Conservation (phyloP, 2,329 filamentous ascomycete genomes). For the Septoria linicola region DNA sequence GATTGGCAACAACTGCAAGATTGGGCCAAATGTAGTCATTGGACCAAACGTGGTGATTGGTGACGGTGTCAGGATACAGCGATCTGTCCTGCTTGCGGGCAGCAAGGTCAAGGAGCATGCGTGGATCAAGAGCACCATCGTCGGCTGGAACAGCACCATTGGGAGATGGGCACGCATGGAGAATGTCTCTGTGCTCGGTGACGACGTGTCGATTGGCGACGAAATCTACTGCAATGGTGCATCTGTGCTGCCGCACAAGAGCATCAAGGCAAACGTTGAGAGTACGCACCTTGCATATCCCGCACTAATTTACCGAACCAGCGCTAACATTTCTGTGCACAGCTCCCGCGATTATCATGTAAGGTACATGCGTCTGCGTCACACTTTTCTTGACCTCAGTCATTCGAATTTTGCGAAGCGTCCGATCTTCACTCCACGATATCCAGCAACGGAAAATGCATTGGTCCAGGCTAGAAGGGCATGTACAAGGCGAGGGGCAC, state of each 20-base stretch:
- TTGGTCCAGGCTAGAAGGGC: constrained; percentile 2
- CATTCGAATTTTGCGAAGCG: constrained; percentile 8
- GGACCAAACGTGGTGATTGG: constrained; percentile 89
- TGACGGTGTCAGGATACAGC: constrained; percentile 89
- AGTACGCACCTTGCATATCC: constrained; percentile 47
- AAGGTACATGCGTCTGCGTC: constrained; percentile 6
- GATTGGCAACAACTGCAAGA: constrained; percentile 97
- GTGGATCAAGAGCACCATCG: constrained; percentile 98
- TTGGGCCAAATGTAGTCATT: constrained; percentile 95
- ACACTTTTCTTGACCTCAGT: background rate
- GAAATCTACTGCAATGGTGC: constrained; percentile 95
- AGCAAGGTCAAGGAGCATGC: constrained; percentile 98
- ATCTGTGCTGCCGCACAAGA: constrained; percentile 94
- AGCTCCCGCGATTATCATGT: constrained; percentile 32
- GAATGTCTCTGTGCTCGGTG: constrained; percentile 96
- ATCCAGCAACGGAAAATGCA: constrained; percentile 12
- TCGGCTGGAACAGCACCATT: constrained; percentile 96
- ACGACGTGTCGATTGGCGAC: constrained; percentile 96
- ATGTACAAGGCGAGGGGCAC: constrained; percentile 10
- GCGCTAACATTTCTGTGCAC: constrained; percentile 13
- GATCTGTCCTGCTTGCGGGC: constrained; percentile 82
- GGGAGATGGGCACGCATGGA: constrained; percentile 94
- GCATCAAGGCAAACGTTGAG: constrained; percentile 97
- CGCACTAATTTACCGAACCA: background rate
- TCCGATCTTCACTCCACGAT: constrained; percentile 17